Conservation (phyloP, 2,329 filamentous ascomycete species). For the Scedosporium apiospermum region DNA sequence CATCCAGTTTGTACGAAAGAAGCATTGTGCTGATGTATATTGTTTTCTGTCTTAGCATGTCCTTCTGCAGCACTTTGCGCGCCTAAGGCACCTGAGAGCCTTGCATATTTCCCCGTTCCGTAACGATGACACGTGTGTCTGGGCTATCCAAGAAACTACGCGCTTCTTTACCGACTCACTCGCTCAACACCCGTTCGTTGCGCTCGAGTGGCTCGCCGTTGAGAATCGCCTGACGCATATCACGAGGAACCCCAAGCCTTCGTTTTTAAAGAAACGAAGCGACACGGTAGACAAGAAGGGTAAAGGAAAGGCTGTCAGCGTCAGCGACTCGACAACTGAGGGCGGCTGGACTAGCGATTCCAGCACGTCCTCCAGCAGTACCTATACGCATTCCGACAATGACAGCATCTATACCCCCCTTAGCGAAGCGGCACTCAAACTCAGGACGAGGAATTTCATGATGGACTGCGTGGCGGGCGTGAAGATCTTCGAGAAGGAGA, state of each 20-base stretch:
- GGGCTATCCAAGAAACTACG: constrained; percentile 46
- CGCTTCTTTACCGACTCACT: constrained; percentile 51
- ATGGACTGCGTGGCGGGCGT: constrained; percentile 24
- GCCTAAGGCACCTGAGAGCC: constrained; percentile 38
- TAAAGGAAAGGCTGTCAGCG: constrained; percentile 12
- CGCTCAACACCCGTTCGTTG: constrained; percentile 42
- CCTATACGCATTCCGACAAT: constrained; percentile 24
- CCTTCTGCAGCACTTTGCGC: constrained; percentile 43
- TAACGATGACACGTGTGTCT: constrained; percentile 45
- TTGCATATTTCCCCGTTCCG: constrained; percentile 46
- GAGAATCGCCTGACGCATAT: constrained; percentile 23
- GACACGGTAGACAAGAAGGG: constrained; percentile 12
- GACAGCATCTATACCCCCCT: constrained; percentile 10
- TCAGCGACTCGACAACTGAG: constrained; percentile 14
- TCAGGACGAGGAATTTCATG: constrained; percentile 28
- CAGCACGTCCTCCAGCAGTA: constrained; percentile 17
- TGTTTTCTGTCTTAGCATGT: constrained; percentile 34
- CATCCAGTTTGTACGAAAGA: neutral
- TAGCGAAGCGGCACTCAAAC: constrained; percentile 15
- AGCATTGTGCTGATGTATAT: neutral
- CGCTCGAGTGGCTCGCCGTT: constrained; percentile 50
- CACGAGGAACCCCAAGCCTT: neutral
- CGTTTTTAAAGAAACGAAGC: constrained; percentile 7
- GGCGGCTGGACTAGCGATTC: constrained; percentile 15
- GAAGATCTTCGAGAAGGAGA: constrained; percentile 49